These are phyloP conservation scores for Euphorbia tirucalli DNA, from an alignment of 345 rosid genomes.

Conservation along the genomic window DNA sequence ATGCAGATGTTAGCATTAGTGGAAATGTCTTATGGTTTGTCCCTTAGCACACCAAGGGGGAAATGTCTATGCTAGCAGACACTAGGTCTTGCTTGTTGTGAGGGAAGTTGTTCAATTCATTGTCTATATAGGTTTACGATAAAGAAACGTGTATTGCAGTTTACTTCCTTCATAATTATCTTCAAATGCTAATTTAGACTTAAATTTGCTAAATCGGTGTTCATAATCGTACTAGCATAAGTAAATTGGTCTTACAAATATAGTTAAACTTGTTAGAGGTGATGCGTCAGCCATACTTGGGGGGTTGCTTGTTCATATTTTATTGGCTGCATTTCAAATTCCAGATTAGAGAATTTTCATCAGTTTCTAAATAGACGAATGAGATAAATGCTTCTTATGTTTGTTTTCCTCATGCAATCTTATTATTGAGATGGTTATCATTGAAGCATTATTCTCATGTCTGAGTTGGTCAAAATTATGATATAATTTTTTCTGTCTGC, in stretches of 20 bases:
- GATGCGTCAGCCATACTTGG: not conserved
- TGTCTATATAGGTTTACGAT: not conserved
- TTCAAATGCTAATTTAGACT: not conserved
- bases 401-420: not conserved
- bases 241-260: not conserved
- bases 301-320: not conserved
- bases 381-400: not conserved
- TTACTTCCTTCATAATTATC: not conserved
- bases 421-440: not conserved
- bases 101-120: not conserved
- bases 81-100: not conserved
- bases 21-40: not conserved
- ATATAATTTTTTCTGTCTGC: constrained; percentile 1
- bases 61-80: not conserved
- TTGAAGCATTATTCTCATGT: not conserved
- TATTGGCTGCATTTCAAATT: not conserved
- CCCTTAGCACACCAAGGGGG: not conserved
- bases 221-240: not conserved
- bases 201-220: not conserved
- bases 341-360: not conserved
- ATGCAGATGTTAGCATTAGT: not conserved
- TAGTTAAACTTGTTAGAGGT: not conserved
- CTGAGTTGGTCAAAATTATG: not conserved
- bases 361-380: not conserved
- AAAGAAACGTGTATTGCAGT: not conserved